Base-by-base conservation (phyloP, 352 stramenopile species). In the Globisporangium paddicum region DNA sequence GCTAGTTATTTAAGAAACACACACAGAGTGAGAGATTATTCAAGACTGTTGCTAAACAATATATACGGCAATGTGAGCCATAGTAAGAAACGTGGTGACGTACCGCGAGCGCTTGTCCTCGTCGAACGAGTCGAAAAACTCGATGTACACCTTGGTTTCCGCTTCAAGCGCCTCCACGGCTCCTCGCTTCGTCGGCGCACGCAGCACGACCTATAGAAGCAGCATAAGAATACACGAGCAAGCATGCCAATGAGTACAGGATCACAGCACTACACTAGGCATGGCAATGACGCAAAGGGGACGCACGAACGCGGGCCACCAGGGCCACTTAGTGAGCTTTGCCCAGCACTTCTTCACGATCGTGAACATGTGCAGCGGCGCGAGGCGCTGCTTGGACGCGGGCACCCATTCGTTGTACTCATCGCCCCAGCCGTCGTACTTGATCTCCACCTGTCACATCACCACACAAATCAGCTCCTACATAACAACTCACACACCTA, bases 331-430 rank as follows among this genome's bases (percentile, higher is more conserved):
- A 60, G 66, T 80, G 40, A 90, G 79, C 66, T 93, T 93, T 46
- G 80, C 83, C 83, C 83, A 93, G 70, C 83, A 93, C 70, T 93
- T 93, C 57, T 88, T 87, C 55, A 90, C 79, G 58, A 89, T 84
- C 50, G 83, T 93, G 64, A 81, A 90, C 72, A 80, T 89, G 65
- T 93, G 80, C 45, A 90, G 64, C 32, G 83, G 83, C 50, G 83
- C 83, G 21, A 93, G 66, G 21, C 83, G 83, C 42, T 90, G 60
- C 23, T 64, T 58, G n/a, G 66, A 62, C 14, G 87, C 69, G 46
- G 58, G 47, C 18, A 93, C 63, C 79, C 79, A 90, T 68, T 93
- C 75, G 70, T 93, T 90, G 69, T 85, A 90, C 55, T 90, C 79
- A 38, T 90, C 83, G 18, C 69, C 72, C 83, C 83, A 93, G 35